Base-by-base conservation (phyloP, 2,329 filamentous ascomycete species). In the Fusarium solani-melongenae region DNA sequence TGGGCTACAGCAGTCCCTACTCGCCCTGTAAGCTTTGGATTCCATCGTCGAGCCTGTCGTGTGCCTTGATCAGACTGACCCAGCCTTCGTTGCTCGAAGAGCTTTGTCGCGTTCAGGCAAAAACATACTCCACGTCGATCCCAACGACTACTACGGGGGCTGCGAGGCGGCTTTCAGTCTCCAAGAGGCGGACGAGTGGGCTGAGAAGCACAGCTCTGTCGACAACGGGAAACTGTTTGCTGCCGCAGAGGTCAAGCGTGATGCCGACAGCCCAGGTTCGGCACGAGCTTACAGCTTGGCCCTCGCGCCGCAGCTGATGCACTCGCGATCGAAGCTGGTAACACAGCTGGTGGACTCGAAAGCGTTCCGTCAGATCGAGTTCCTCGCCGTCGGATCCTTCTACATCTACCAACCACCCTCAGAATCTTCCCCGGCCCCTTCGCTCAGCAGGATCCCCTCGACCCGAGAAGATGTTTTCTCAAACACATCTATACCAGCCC, bases 391-490 rank as follows among this genome's bases (percentile, higher is more conserved):
- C 29, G 96, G 96, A 29, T 96, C 93, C 65, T 98, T 96, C 90
- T 98, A 93, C 88, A 90, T 98, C 64, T 92, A 92, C 79, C 85
- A 88, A 67, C 78, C 83, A 1, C 31, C 79, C 6, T 79, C 79
- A 29, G 77, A 76, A 22, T 71, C 76, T 15, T 73, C 77, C 17
- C 57, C 79, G 39, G 78, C 76, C 44, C 77, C 83, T 14, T 77
- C 76, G 10, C 84, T 98, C 38, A 85, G 88, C 60, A 92, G 93
- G 66, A 93, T 98, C 59, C 96, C 96, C 1, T 95, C 93, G 72
- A 95, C 93, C 31, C 91, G 96, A 74, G 96, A 99, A 84, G 96
- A 98, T 83, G 91, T 98, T 51, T 98, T 98, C 81, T 90, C 92
- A 56, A 92, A 94, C 80, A 89, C 90, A 38, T 87, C 88, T 27